These are phyloP conservation scores for Coemansia reversa DNA, from an alignment of 192 early-diverging fungal genomes.

Conservation along the genomic window DNA sequence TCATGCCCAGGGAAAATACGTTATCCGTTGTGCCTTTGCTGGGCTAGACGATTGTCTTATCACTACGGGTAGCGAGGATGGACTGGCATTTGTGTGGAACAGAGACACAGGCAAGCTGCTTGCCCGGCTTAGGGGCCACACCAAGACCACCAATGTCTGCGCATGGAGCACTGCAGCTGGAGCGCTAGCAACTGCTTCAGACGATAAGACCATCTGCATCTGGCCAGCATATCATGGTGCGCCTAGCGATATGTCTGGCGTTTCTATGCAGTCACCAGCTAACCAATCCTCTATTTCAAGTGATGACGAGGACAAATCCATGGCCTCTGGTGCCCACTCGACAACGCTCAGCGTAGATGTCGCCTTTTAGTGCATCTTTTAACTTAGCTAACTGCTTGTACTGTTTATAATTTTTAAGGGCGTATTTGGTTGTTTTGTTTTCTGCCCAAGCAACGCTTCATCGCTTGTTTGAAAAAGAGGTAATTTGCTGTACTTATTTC, in stretches of 20 bases:
- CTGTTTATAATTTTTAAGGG: background rate
- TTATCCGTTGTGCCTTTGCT: conserved; percentile 91
- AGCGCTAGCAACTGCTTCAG: conserved; percentile 44
- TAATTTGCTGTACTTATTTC: background rate
- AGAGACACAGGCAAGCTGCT: conserved; percentile 35
- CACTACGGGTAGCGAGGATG: conserved; percentile 87
- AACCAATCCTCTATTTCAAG: background rate
- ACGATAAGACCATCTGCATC: conserved; percentile 49
- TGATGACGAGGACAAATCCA: conserved; percentile 16
- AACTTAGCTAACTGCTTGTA: background rate
- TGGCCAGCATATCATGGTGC: conserved; percentile 52
- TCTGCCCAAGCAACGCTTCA: background rate
- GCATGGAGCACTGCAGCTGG: conserved; percentile 35
- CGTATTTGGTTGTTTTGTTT: background rate
- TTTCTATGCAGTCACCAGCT: background rate
- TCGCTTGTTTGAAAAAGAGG: background rate
- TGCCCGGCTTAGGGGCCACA: conserved; percentile 40
- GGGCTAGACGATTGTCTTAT: conserved; percentile 81
- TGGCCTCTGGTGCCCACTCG: conserved; percentile 9
- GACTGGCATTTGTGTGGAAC: conserved; percentile 49
- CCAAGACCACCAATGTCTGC: conserved; percentile 41
- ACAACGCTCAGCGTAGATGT: conserved; percentile 3
- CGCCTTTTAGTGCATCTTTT: background rate
- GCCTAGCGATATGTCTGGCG: conserved; percentile 23
- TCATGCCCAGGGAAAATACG: conserved; percentile 72